Evolutionary conservation across 2,329 filamentous ascomycete genomes (phyloP).

Genomic region (Trichoderma aggressivum): DNA sequence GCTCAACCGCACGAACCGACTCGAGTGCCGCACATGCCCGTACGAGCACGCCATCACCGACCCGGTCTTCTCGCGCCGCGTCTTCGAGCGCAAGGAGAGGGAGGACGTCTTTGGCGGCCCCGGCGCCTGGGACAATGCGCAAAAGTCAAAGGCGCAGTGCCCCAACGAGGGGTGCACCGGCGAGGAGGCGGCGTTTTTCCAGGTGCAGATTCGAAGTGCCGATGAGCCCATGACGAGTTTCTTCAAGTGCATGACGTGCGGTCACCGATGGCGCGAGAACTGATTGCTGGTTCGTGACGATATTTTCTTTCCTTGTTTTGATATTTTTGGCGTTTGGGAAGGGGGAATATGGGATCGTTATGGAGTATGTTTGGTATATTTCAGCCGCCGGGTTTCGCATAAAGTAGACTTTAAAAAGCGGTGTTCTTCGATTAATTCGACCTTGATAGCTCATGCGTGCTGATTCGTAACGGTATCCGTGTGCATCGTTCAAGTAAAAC

Average conservation of each 20-base stretch:
- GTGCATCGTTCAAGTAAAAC: background rate
- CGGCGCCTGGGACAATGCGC: conserved; percentile 85
- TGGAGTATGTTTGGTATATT: background rate
- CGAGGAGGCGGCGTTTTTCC: conserved; percentile 85
- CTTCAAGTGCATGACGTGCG: conserved; percentile 75
- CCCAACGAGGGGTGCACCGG: conserved; percentile 76
- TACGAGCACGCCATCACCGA: conserved; percentile 82
- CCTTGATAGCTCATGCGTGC: background rate
- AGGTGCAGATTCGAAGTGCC: conserved; percentile 95
- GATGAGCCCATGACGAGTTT: conserved; percentile 99
- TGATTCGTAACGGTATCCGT: background rate
- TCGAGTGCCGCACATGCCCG: conserved; percentile 93
- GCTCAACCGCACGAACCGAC: conserved; percentile 65
- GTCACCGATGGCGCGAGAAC: conserved; percentile 64
- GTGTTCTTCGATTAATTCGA: background rate
- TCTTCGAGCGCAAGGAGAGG: conserved; percentile 80
- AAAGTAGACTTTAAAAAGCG: background rate
- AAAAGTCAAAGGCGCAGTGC: conserved; percentile 81
- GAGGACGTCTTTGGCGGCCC: conserved; percentile 88
- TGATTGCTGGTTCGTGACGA: conserved; percentile 33
- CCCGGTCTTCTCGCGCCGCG: conserved; percentile 76
- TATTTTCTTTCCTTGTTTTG: background rate
- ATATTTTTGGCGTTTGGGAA: background rate
- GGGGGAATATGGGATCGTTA: background rate
- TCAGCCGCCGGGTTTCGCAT: background rate